These are phyloP conservation scores for Mycena leptocephala DNA, from an alignment of 768 basidiomycete genomes.

Conservation along the genomic window DNA sequence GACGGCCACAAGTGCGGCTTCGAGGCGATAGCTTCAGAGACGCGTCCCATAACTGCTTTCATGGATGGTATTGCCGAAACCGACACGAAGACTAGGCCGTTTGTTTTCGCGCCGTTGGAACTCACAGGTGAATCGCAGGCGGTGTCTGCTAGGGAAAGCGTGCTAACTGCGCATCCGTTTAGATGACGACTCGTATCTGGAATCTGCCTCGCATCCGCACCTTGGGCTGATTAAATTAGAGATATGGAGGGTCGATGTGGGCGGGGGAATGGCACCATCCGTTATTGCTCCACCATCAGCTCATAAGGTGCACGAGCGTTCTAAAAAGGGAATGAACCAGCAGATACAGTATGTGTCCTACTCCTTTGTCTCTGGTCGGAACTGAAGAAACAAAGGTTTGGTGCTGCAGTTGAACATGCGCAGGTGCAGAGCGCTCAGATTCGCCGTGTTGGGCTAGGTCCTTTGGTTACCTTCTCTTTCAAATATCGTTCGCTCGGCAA, in stretches of 20 bases:
- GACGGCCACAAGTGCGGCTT: conserved; percentile 30
- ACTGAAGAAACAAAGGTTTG: conserved; percentile 20
- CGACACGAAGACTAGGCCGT: conserved; percentile 19
- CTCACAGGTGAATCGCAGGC: conserved; percentile 10
- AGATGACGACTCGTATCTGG: conserved; percentile 34
- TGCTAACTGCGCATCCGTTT: background rate
- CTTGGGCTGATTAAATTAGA: conserved; percentile 27
- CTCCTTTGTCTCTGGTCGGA: background rate
- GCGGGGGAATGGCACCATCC: conserved; percentile 1
- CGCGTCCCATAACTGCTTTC: background rate
- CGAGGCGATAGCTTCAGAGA: conserved; percentile 19
- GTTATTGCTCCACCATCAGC: conserved; percentile 1
- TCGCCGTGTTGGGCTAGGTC: conserved; percentile 15
- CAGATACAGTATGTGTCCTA: conserved; percentile 23
- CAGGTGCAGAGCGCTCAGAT: conserved; percentile 24
- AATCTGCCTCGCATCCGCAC: conserved; percentile 21
- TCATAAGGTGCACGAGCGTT: conserved; percentile 28
- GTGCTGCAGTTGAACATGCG: conserved; percentile 16
- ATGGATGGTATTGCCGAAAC: conserved; percentile 32
- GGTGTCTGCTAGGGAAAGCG: background rate
- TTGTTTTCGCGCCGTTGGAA: conserved; percentile 27
- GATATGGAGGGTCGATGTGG: conserved; percentile 25
- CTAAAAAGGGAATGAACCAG: conserved; percentile 33
- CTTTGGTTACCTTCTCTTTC: conserved; percentile 31
- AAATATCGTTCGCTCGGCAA: conserved; percentile 31